Conservation (phyloP, 148 eudicot species). For the Vaccinium darrowii region DNA sequence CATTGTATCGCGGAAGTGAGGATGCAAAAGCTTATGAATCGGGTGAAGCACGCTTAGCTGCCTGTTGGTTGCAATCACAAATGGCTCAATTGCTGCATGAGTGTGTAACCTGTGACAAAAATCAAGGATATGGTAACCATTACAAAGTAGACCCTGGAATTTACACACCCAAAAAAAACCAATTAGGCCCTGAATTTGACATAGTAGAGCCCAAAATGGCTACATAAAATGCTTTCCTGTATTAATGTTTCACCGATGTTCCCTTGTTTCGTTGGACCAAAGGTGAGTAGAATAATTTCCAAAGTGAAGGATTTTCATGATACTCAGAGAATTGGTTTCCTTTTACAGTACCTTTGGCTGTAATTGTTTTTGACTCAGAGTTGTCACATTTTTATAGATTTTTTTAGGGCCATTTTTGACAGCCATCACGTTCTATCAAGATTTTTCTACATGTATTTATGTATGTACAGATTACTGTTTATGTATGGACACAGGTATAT, state of each 20-base stretch:
- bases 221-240: background rate
- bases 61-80: conserved; percentile 72
- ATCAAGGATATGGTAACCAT: background rate
- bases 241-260: background rate
- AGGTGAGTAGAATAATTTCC: background rate
- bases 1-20: conserved; percentile 84
- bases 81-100: conserved; percentile 75
- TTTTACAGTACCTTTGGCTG: background rate
- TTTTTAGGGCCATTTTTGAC: background rate
- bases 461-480: background rate
- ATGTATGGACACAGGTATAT: background rate
- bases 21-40: conserved; percentile 71
- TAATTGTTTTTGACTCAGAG: background rate
- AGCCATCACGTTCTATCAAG: background rate
- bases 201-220: too few species aligned
- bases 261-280: background rate
- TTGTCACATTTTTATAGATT: background rate
- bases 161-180: too few species aligned
- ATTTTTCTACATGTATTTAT: background rate
- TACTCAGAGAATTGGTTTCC: background rate
- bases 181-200: too few species aligned
- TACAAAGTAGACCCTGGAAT: background rate
- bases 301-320: background rate
- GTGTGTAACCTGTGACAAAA: conserved; percentile 54
- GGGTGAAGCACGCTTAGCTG: conserved; percentile 85